A percentile compares a stretch with the other conserved stretches of the same genome.
Evolutionary conservation across 805 yeast genomes (phyloP).

Genomic region (Starmerella apis): DNA sequence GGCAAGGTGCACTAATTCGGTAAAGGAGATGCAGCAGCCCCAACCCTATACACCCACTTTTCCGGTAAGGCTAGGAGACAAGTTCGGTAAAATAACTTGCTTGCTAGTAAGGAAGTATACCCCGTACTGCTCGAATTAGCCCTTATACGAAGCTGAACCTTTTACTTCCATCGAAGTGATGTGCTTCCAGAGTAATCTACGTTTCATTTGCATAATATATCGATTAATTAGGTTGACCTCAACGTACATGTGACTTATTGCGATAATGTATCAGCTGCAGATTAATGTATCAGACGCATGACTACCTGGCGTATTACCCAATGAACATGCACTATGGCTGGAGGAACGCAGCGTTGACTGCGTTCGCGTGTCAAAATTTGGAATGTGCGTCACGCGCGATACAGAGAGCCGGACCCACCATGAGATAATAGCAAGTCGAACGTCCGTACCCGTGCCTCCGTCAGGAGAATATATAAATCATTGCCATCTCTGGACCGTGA

Average conservation of each 20-base stretch:
- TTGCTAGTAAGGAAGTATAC: no score
- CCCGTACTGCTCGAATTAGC: no score
- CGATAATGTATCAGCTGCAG: slow-evolving; percentile 5
- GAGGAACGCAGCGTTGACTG: not conserved
- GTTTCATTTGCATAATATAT: no score
- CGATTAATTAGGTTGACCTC: not conserved
- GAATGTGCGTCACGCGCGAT: slow-evolving; percentile 4
- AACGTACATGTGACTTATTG: not conserved
- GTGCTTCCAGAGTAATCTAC: no score
- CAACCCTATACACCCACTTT: not conserved
- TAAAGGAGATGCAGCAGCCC: not conserved
- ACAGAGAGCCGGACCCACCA: not conserved
- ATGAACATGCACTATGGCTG: not conserved
- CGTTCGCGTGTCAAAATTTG: not conserved
- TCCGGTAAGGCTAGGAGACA: not conserved
- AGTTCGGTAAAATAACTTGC: no score
- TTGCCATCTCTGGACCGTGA: not conserved
- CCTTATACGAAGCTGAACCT: no score
- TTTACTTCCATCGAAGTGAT: no score
- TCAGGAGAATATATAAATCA: not conserved
- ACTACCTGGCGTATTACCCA: not conserved
- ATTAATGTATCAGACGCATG: not conserved
- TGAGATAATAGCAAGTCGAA: not conserved
- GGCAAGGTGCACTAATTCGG: not conserved
- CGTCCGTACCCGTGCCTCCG: not conserved